Conservation (phyloP, 352 stramenopile genomes). For the Globisporangium uncinulatum region DNA sequence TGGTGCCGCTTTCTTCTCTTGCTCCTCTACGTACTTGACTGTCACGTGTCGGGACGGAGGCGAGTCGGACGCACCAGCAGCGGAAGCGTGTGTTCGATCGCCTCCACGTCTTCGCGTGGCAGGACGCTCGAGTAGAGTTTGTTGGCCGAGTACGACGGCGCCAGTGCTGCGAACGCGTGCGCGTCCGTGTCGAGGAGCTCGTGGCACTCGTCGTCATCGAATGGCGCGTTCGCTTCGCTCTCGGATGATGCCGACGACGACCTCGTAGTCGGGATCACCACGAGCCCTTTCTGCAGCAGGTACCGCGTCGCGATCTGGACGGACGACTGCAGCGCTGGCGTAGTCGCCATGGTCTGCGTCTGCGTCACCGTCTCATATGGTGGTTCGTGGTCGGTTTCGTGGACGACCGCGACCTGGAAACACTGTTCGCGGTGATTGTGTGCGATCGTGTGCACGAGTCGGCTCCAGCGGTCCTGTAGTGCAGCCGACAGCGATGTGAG, state of each 20-base stretch:
- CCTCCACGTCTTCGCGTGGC: constrained; percentile 26
- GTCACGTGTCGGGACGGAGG: no score
- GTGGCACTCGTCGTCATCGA: constrained; percentile 15
- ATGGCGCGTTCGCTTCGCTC: constrained; percentile 3
- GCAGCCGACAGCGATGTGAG: constrained; percentile 19
- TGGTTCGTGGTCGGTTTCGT: constrained; percentile 34
- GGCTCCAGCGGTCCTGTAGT: constrained; percentile 21
- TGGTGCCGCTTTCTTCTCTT: no score
- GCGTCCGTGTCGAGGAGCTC: constrained; percentile 36
- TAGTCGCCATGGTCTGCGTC: constrained; percentile 16
- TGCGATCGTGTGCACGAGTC: constrained; percentile 23
- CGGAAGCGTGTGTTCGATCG: constrained; percentile 29
- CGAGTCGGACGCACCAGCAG: constrained; percentile 8
- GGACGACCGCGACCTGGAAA: constrained; percentile 36
- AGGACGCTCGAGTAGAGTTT: constrained; percentile 44
- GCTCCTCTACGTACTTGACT: no score
- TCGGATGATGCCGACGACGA: constrained; percentile 11
- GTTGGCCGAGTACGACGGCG: constrained; percentile 34
- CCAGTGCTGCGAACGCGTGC: constrained; percentile 36
- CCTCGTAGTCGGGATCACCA: constrained; percentile 29
- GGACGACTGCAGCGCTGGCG: constrained; percentile 25
- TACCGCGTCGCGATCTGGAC: constrained; percentile 40
- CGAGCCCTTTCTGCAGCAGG: constrained; percentile 42
- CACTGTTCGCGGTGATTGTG: constrained; percentile 20
- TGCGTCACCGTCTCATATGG: constrained; percentile 17